Base-by-base conservation (phyloP, 176 grass and related monocot species). In the Triticum timopheevii region DNA sequence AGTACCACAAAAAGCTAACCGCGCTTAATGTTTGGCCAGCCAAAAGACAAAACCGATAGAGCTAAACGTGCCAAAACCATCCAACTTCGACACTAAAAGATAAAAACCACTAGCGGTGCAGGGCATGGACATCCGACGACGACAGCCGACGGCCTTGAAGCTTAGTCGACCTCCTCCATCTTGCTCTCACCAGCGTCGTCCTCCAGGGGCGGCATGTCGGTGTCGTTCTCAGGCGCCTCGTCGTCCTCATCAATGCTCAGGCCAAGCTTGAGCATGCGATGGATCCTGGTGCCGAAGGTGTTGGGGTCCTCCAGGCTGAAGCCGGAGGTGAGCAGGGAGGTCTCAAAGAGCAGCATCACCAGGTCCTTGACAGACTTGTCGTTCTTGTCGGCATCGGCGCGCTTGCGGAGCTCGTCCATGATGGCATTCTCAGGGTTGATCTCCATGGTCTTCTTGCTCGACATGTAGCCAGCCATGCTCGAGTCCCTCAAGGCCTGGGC, bases 81-180 rank as follows among this genome's bases (percentile, higher is more conserved):
- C 82, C 31, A 65, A 84, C 15, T 31, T 56, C 12, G 3, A 61
- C 20, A 61, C 17, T 8, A 30, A 40, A 40, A 63, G 2, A 40
- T 67, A 77, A 67, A 78, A 68, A 22, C 67, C 34, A 58, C 67
- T 74, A 87, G 65, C 10, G 24, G 38, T 64, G 39, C 62, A 34
- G 38, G 16, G 22, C 62, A 25, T 30, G 54, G 7, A 58, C 54
- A 58, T 22, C 6, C 6, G 2, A 58, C 50, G 50, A 11, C 3
- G 5, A 22, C 20, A 0, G 86, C 40, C 40, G 42, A 8, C n/a
- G 12, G 35, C 23, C 83, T 4, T 83, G 77, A 68, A 68, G 83
- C 3, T 98, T 95, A 98, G 47, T 98, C 95, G 7, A 98, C 95
- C 81, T 98, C 95, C 89, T 98, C 95, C 95, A 98, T 98, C 88